Base-by-base conservation (phyloP, 192 early-diverging fungal genomes). In the Polychytrium aggregatum region DNA sequence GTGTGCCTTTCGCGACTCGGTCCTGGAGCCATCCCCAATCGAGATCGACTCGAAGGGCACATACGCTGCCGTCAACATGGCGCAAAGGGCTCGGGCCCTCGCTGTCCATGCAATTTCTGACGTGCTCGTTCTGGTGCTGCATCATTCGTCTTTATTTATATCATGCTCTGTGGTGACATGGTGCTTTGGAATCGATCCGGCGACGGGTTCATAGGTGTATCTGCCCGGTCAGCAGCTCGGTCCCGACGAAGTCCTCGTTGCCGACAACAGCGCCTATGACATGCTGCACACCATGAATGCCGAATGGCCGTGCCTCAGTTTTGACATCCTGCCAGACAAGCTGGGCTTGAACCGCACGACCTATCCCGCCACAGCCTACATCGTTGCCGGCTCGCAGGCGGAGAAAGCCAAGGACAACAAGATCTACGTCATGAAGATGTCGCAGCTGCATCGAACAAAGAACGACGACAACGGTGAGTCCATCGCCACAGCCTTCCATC, bases 271-370 rank as follows among this genome's bases (percentile, higher is more conserved):
- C 14, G 85, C 87, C 0, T 98, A 98, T 68, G 86, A 90, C 50
- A 96, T 98, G 96, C 79, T 98, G 47, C 93, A 98, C 69, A 71
- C 72, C 20, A 76, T 98, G 74, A 72, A 86, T 37, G 85, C 88
- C 26, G 79, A 90, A 59, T 92, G 92, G 87, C 96, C 96, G 25
- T 95, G 91, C 60, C 76, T 98, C 41, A 88, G 84, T 62, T 98
- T 98, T 53, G 96, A 98, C 61, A 74, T 98, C 55, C 68, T 98
- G 41, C 72, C 79, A 18, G 92, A 97, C 60, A 80, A 79, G 33
- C 65, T 95, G 30, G 95, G 92, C 5, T 67, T 64, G 24, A 76
- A 77, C 47, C 70, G 92, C 45, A 82, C 74, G 33, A 76, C 70
- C 63, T 98, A 87, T 62, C 95, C 95, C 34, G 82, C 83, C 58